These are phyloP conservation scores for Chlamydomonas incerta DNA, from an alignment of 139 green algal species.

Conservation along the genomic window DNA sequence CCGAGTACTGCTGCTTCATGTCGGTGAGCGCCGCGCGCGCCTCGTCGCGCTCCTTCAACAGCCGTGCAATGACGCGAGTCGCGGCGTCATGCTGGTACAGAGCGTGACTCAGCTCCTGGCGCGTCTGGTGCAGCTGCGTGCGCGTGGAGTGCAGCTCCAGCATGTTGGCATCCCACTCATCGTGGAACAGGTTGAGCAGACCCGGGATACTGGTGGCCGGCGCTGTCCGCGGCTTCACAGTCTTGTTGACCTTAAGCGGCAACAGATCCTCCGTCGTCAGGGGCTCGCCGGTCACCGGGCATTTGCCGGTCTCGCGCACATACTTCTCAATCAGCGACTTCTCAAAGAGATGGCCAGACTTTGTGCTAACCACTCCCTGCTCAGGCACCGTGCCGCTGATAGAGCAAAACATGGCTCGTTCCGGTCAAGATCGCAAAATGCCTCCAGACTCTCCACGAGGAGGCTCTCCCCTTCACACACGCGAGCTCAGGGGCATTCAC, in stretches of 20 bases:
- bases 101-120: conserved; percentile 91
- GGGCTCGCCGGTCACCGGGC: conserved; percentile 84
- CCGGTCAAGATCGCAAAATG: background rate
- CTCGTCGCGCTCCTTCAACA: conserved; percentile 88
- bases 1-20: conserved; percentile 42
- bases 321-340: conserved; percentile 89
- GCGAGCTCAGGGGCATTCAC: background rate
- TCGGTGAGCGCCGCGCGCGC: conserved; percentile 62
- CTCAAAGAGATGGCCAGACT: conserved; percentile 93
- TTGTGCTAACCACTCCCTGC: conserved; percentile 89
- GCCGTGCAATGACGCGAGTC: conserved; percentile 85
- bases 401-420: conserved; percentile 63
- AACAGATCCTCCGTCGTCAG: conserved; percentile 89
- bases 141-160: conserved; percentile 89
- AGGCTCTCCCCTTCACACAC: background rate
- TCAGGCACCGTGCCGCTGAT: conserved; percentile 89
- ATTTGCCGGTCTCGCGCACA: conserved; percentile 86
- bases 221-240: conserved; percentile 84
- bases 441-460: too few relatives aligned
- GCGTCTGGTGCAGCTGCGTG: conserved; percentile 77
- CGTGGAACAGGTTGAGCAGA: conserved; percentile 92
- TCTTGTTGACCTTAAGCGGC: conserved; percentile 77
- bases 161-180: conserved; percentile 97
- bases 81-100: conserved; percentile 98
- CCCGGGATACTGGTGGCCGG: conserved; percentile 93